These are phyloP conservation scores for Aspergillus puulaauensis DNA, from an alignment of 2,329 filamentous ascomycete genomes.

Conservation along the genomic window DNA sequence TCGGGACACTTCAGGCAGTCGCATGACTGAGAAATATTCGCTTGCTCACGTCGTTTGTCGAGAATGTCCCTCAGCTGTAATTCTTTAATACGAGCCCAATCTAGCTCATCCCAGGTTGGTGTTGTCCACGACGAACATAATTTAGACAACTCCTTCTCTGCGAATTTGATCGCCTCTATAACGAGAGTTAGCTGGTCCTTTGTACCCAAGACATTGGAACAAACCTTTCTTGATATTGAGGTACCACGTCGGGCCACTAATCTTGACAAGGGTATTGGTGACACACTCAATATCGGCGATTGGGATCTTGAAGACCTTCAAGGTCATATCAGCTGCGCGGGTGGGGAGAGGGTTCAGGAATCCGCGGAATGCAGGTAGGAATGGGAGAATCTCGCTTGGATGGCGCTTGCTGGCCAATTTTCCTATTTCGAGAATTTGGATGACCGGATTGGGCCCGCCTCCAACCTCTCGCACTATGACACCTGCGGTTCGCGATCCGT, in stretches of 20 bases:
- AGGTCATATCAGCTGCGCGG: slow-evolving; percentile 64
- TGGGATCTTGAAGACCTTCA: slow-evolving; percentile 68
- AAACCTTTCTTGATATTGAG: slow-evolving; percentile 52
- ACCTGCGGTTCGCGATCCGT: slow-evolving; percentile 78
- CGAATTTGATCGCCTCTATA: slow-evolving; percentile 55
- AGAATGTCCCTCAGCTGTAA: slow-evolving; percentile 77
- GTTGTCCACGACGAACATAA: slow-evolving; percentile 73
- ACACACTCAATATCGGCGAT: slow-evolving; percentile 81
- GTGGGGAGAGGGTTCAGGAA: slow-evolving; percentile 68
- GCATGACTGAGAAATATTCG: slow-evolving; percentile 61
- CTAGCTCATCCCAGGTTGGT: slow-evolving; percentile 77
- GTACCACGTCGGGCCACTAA: slow-evolving; percentile 48
- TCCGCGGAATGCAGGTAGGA: slow-evolving; percentile 68
- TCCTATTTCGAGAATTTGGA: slow-evolving; percentile 78
- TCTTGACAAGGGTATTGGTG: slow-evolving; percentile 64
- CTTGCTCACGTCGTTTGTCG: slow-evolving; percentile 66
- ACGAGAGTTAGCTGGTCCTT: slow-evolving; percentile 17
- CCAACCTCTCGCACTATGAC: slow-evolving; percentile 73
- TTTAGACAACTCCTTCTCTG: slow-evolving; percentile 66
- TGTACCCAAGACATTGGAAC: neutral
- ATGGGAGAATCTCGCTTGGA: slow-evolving; percentile 83
- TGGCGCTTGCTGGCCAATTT: slow-evolving; percentile 68
- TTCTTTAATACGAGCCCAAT: slow-evolving; percentile 79
- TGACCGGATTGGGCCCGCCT: slow-evolving; percentile 63
- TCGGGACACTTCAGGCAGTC: slow-evolving; percentile 69